These are phyloP conservation scores for Colletotrichum sp. DNA, from an alignment of 2,329 filamentous ascomycete species.

Conservation along the genomic window DNA sequence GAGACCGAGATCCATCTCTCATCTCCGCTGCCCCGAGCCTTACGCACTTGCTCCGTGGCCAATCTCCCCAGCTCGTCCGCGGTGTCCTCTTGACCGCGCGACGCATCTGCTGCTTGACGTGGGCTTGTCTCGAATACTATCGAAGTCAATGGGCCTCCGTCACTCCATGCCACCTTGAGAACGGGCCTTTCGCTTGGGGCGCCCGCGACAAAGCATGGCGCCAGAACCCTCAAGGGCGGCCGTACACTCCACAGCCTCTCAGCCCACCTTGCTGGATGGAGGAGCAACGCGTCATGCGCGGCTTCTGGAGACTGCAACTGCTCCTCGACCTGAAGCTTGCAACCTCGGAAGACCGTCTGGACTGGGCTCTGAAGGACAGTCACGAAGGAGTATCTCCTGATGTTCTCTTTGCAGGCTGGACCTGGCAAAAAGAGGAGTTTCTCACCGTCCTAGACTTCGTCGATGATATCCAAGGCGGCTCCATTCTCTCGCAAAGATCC, in stretches of 20 bases:
- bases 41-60: neutral
- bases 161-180: neutral
- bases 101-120: neutral
- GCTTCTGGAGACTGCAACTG: slow-evolving; percentile 6
- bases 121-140: neutral
- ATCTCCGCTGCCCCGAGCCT: neutral
- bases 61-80: neutral
- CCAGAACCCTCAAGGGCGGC: neutral
- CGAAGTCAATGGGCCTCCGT: neutral
- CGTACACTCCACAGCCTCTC: neutral
- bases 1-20: neutral
- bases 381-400: neutral
- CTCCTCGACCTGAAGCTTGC: neutral
- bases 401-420: neutral
- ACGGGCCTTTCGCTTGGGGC: neutral
- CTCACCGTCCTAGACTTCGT: slow-evolving; percentile 1
- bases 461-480: neutral
- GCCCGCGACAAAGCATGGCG: neutral
- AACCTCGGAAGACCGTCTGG: neutral
- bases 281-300: slow-evolving; percentile 13
- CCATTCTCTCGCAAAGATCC: neutral
- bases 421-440: slow-evolving; percentile 1
- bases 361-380: neutral
- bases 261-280: neutral
- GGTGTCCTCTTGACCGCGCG: neutral